Evolutionary conservation across 768 basidiomycete genomes (phyloP), one percentile per base, ranked within the genome.

Genomic region (Mycena vitilis): DNA sequence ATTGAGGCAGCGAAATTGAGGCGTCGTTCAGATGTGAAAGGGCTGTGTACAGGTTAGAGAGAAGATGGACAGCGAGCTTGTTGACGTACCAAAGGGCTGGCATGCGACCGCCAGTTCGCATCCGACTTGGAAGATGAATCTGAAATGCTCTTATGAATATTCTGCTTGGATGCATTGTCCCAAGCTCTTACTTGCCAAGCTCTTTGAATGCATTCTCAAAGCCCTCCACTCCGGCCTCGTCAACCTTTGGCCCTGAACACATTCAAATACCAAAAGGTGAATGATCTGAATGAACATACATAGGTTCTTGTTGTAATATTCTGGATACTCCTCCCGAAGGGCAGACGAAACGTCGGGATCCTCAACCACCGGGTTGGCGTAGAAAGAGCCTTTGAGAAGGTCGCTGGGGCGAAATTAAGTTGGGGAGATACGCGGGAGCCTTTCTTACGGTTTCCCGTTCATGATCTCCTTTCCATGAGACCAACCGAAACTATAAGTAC

Each of bases 381-480:
- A 99, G 81, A 90, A 99, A 0, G 94, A 95, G 4, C 96, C 97
- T 78, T 98, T 99, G 73, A 96, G 81, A 3, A 86, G 82, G 77
- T 98, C 95, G 30, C 30, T 30, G 30, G 30, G 30, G 5, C 30
- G 30, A 5, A 30, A 30, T 30, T 30, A 30, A 5, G 30, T 30
- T 5, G 5, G 30, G 30, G 30, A 30, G 3, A 30, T 30, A 30
- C 2, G 30, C 2, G 30, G 30, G 30, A 30, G 30, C 3, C 3
- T 30, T 30, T 30, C 30, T 30, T 30, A 30, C 71, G 92, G 93
- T 73, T 89, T 91, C 37, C 96, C 96, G 74, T 98, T 98, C 96
- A 98, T 98, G 53, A 96, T 89, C 85, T 98, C 97, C 90, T 98
- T 98, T 62, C 97, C 97, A 79, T 97, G 94, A 51, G 92, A 94